These are phyloP conservation scores for Neurospora terricola DNA, from an alignment of 495 filamentous ascomycete genomes.

Conservation along the genomic window DNA sequence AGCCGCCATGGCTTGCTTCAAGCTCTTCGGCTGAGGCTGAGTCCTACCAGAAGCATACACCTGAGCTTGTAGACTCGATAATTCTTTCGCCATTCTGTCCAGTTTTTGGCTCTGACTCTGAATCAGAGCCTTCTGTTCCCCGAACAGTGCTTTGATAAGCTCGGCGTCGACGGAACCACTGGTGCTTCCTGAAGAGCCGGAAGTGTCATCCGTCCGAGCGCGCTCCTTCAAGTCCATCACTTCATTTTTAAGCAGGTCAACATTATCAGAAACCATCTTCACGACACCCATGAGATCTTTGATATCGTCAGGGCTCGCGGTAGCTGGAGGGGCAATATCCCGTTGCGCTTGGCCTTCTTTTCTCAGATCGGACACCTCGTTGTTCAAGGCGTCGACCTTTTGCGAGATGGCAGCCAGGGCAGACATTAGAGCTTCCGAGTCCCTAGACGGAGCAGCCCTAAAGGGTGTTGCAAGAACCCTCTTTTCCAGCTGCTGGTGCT, in stretches of 20 bases:
- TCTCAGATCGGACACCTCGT: slow-evolving; percentile 11
- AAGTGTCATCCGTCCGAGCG: neutral
- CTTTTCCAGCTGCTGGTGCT: neutral
- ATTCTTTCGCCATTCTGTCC: neutral
- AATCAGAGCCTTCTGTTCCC: slow-evolving; percentile 1
- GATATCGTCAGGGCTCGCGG: neutral
- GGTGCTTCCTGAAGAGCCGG: neutral
- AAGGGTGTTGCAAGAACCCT: neutral
- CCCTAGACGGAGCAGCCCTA: neutral
- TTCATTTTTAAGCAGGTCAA: neutral
- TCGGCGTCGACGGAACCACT: neutral
- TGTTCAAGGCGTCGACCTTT: neutral
- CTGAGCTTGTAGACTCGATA: neutral
- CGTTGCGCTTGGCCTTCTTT: neutral
- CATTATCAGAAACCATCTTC: neutral
- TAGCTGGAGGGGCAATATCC: neutral
- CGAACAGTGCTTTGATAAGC: neutral
- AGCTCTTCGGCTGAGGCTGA: slow-evolving; percentile 4
- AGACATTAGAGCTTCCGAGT: neutral
- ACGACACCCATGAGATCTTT: neutral
- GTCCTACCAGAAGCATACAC: neutral
- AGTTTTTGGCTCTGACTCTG: slow-evolving; percentile 5
- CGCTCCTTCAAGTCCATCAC: neutral
- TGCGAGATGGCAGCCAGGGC: neutral
- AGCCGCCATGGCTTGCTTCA: slow-evolving; percentile 13